Conservation (phyloP, 441 rosid species). For the Pelargonium australe region DNA sequence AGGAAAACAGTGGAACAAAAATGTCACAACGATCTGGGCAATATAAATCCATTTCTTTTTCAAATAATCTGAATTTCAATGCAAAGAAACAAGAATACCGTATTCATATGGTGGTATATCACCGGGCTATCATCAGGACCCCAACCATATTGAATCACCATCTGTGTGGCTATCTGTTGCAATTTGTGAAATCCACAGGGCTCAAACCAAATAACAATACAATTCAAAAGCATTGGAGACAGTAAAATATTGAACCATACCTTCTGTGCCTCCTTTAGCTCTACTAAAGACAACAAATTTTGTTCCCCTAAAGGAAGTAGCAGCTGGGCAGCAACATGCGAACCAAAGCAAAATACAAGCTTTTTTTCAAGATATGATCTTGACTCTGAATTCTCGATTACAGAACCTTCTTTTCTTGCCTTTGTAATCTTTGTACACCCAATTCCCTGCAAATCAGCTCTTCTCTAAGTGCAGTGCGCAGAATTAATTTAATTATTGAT, state of each 20-base stretch:
- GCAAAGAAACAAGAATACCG: conserved; percentile 40
- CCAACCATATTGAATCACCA: conserved; percentile 99
- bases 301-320: conserved; percentile 86
- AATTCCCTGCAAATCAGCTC: conserved; percentile 51
- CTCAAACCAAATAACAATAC: neutral
- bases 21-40: too few relatives aligned
- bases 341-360: conserved; percentile 96
- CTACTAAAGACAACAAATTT: conserved; percentile 71
- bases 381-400: conserved; percentile 60
- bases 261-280: conserved; percentile 85
- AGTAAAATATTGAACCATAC: conserved; percentile 29
- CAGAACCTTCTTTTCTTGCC: conserved; percentile 58
- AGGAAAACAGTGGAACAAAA: conserved; percentile 9
- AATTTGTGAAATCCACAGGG: conserved; percentile 24
- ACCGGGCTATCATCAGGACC: conserved; percentile 97
- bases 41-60: too few relatives aligned
- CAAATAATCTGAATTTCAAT: too few relatives aligned
- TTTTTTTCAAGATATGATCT: conserved; percentile 96
- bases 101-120: conserved; percentile 59
- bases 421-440: conserved; percentile 90
- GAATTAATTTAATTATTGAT: conserved; percentile 9
- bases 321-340: conserved; percentile 73
- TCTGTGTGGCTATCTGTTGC: conserved; percentile 79
- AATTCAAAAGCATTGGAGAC: conserved; percentile 1
- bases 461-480: neutral